Evolutionary conservation across 1,284 basidiomycete genomes (phyloP).

Genomic region (Trichosporon ovoides): DNA sequence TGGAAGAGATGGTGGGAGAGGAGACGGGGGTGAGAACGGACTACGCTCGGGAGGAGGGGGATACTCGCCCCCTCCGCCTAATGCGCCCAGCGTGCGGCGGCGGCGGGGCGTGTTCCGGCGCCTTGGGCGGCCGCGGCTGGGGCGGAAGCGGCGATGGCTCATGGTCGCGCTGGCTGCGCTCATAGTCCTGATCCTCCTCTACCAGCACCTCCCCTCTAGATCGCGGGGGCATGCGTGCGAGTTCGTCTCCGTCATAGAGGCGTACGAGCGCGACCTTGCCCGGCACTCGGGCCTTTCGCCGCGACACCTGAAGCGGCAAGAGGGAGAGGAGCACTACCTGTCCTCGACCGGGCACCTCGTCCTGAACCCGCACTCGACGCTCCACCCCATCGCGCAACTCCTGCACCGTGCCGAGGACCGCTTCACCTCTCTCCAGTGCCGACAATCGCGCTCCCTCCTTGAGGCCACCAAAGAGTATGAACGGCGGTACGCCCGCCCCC

Average conservation of each 20-base stretch:
- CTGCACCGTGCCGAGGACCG: constrained; percentile 69
- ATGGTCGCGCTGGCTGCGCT: not conserved
- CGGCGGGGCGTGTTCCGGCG: not conserved
- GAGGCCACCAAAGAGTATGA: constrained; percentile 73
- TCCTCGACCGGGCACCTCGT: constrained; percentile 42
- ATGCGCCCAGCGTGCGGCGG: not conserved
- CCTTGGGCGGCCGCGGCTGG: not conserved
- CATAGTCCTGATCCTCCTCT: not conserved
- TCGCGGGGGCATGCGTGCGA: constrained; percentile 18
- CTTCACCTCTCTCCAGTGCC: constrained; percentile 60
- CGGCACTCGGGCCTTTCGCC: constrained; percentile 13
- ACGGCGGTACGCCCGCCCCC: constrained; percentile 65
- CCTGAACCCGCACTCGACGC: constrained; percentile 24
- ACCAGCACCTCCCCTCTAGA: not conserved
- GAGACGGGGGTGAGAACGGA: no score
- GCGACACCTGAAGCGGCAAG: no score
- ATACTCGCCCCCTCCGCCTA: not conserved
- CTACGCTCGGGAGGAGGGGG: not conserved
- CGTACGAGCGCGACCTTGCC: constrained; percentile 37
- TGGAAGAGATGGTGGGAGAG: no score
- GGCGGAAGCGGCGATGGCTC: not conserved
- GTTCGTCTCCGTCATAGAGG: constrained; percentile 41
- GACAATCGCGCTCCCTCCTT: constrained; percentile 67
- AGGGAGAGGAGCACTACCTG: constrained; percentile 1
- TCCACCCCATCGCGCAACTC: constrained; percentile 72